Percentiles rank a stretch among this genome's conserved stretches.
phyloP scores from a whole-genome alignment of 1,284 basidiomycete genomes.

The Heliocybe sulcata region DNA sequence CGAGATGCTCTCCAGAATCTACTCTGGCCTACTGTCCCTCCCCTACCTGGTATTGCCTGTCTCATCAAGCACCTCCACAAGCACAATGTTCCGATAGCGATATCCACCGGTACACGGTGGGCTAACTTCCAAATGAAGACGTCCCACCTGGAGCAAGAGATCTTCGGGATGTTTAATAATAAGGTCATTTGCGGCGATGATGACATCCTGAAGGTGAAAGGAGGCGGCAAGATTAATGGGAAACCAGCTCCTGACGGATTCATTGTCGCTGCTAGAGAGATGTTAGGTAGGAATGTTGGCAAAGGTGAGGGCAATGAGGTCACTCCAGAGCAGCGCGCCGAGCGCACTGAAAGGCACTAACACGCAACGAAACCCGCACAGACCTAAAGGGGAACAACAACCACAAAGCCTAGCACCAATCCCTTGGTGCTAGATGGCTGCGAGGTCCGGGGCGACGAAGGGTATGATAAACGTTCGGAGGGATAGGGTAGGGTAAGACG shows the following conservation, averaged over 20 bases:
- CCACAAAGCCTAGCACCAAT: no score
- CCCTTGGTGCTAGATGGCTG: no score
- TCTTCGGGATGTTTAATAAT: conserved; percentile 53
- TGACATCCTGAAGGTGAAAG: conserved; percentile 9
- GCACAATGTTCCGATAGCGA: conserved; percentile 63
- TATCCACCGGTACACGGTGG: conserved; percentile 67
- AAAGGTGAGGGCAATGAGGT: conserved; percentile 26
- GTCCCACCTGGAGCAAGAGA: conserved; percentile 36
- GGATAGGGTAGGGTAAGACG: no score
- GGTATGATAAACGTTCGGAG: no score
- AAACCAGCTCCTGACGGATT: conserved; percentile 78
- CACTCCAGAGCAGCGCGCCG: conserved; percentile 32
- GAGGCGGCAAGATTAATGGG: conserved; percentile 30
- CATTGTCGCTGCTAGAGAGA: conserved; percentile 52
- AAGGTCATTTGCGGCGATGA: conserved; percentile 59
- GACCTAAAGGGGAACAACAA: no score
- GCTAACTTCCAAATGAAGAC: conserved; percentile 64
- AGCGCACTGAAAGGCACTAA: no score
- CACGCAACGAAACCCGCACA: no score
- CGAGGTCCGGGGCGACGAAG: no score
- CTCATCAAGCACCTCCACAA: conserved; percentile 59
- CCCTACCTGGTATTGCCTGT: conserved; percentile 60
- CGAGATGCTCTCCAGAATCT: conserved; percentile 52
- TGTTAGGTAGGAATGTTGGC: conserved; percentile 51
- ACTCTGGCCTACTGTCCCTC: conserved; percentile 57